Conservation (phyloP, 1,284 basidiomycete species). For the Spongispora temasekensis region DNA sequence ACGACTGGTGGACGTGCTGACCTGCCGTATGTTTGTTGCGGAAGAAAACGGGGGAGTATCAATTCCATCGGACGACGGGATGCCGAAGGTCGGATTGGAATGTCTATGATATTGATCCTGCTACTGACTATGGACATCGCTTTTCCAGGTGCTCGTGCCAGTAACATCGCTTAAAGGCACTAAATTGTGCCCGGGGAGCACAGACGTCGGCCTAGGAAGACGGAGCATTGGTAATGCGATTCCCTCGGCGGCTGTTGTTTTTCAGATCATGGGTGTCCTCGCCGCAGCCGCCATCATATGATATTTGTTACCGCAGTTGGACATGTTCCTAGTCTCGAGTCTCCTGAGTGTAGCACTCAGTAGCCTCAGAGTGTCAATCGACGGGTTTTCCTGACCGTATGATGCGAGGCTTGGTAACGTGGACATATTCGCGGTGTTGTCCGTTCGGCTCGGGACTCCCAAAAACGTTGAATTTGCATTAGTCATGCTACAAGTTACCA, state of each 20-base stretch:
- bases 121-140: slow-evolving; percentile 1
- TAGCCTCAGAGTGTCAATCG: not conserved
- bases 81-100: slow-evolving; percentile 41
- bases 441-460: not conserved
- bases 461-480: not conserved
- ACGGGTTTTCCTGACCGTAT: not conserved
- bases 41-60: slow-evolving; percentile 47
- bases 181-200: slow-evolving; percentile 19
- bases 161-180: slow-evolving; percentile 14
- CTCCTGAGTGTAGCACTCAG: too few species aligned
- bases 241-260: slow-evolving; percentile 13
- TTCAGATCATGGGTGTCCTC: too few species aligned
- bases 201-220: slow-evolving; percentile 8
- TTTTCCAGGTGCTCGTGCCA: slow-evolving; percentile 28
- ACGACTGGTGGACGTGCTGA: slow-evolving; percentile 62
- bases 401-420: not conserved
- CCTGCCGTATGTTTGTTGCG: slow-evolving; percentile 50
- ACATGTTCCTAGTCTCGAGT: too few species aligned
- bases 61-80: slow-evolving; percentile 37
- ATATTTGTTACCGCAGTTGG: too few species aligned
- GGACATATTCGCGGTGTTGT: not conserved
- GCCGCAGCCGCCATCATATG: too few species aligned
- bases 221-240: not conserved
- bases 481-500: not conserved
- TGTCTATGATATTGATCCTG: not conserved